Base-by-base conservation (phyloP, 1,139 yeast genomes). In the Saccharomyces hybrid region DNA sequence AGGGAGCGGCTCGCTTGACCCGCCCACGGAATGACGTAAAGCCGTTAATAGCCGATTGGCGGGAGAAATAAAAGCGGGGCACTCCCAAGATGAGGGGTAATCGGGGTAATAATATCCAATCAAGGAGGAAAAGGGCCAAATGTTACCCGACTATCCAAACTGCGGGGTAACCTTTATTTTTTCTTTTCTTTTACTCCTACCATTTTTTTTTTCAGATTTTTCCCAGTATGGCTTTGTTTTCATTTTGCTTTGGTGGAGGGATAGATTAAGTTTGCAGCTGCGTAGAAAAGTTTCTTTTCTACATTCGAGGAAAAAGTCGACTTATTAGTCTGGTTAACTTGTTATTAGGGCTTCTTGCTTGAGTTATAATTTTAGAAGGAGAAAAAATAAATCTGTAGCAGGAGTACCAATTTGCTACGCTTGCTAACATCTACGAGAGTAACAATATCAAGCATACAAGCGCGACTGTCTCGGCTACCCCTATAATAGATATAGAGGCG, bases 151-250 rank as follows among this genome's bases (percentile, higher is more conserved):
- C 9, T 8, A 4, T 3, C 2, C 2, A 8, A 8, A 9, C 5
- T 16, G n/a, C 23, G 7, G 44, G 44, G 44, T 38, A 38, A 38
- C 44, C 2, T 26, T 26, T 23, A 4, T 3, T 8, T 34, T 14
- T 4, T 7, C 16, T 16, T 38, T 38, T 16, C n/a, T 34, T 9
- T 34, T 14, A 7, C 20, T 14, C 20, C 20, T 13, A 11, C n/a
- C 5, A 16, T 38, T 16, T 9, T 16, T 7, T 38, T 38, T 38
- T 38, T 38, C 44, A 38, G 44, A 14, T 38, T 38, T 34, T 38
- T 38, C 44, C 44, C 44, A 38, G 44, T 8, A 38, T 38, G 44
- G 44, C 44, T 20, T 38, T 38, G 44, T 38, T 38, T 38, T 38
- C 25, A 20, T 38, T 38, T 38, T 38, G 44, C 44, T 38, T 16